These are phyloP conservation scores for Yamadazyma kitorensis DNA, from an alignment of 805 yeast species.

Conservation along the genomic window DNA sequence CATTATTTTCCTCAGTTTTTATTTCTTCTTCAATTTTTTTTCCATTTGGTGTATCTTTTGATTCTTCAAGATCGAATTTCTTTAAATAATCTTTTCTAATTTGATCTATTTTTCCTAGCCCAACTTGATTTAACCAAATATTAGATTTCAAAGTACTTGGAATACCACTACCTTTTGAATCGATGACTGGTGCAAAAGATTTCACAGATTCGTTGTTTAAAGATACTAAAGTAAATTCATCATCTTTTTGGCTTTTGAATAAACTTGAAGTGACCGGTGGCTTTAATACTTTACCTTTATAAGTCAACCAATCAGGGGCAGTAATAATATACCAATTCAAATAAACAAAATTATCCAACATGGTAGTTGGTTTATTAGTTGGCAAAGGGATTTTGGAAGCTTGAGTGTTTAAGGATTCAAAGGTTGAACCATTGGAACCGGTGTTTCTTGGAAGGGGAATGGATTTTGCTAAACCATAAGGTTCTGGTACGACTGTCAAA, in stretches of 20 bases:
- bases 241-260: conserved; percentile 19
- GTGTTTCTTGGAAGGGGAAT: conserved; percentile 45
- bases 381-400: conserved; percentile 34
- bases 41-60: conserved; percentile 1
- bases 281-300: conserved; percentile 20
- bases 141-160: conserved; percentile 29
- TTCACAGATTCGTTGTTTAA: conserved; percentile 21
- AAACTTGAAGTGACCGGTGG: conserved; percentile 29
- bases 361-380: conserved; percentile 28
- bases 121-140: conserved; percentile 41
- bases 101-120: conserved; percentile 27
- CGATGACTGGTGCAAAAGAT: conserved; percentile 37
- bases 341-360: conserved; percentile 41
- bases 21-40: conserved; percentile 10
- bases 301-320: conserved; percentile 41
- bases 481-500: conserved; percentile 63
- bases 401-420: conserved; percentile 30
- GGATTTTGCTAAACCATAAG: conserved; percentile 63
- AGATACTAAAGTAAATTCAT: conserved; percentile 16
- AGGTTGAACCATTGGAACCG: conserved; percentile 20
- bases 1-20: conserved; percentile 6
- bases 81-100: conserved; percentile 20
- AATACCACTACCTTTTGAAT: conserved; percentile 32
- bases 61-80: conserved; percentile 9
- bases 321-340: conserved; percentile 45